Evolutionary conservation across 805 yeast genomes (phyloP).

Genomic region (Pichia ethanolica): DNA sequence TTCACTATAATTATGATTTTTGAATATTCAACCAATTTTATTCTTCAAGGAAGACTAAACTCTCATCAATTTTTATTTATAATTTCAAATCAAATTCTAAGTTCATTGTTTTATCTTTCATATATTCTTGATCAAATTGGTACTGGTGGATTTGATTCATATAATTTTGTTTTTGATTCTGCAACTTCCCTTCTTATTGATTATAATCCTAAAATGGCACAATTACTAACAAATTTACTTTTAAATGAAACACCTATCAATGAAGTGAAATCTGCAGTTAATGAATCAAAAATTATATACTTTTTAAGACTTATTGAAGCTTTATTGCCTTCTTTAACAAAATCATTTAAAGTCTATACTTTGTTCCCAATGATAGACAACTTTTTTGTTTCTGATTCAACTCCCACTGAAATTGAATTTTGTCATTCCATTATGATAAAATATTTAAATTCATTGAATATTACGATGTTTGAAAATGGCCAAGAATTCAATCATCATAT

Average conservation of each 20-base stretch:
- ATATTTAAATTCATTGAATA: slow-evolving; percentile 17
- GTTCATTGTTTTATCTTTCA: slow-evolving; percentile 35
- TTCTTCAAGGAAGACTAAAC: slow-evolving; percentile 24
- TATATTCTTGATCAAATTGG: slow-evolving; percentile 49
- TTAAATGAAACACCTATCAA: slow-evolving; percentile 11
- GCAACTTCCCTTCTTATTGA: slow-evolving; percentile 14
- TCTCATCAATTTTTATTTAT: background rate
- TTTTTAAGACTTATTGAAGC: slow-evolving; percentile 42
- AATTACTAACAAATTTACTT: slow-evolving; percentile 14
- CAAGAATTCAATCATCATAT: background rate
- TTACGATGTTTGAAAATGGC: background rate
- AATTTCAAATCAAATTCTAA: slow-evolving; percentile 18
- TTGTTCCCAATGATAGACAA: slow-evolving; percentile 21
- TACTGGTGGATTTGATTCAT: slow-evolving; percentile 57
- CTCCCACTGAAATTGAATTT: slow-evolving; percentile 41
- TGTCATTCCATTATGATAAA: slow-evolving; percentile 53
- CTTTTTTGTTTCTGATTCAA: slow-evolving; percentile 15
- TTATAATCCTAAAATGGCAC: slow-evolving; percentile 21
- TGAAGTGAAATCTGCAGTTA: slow-evolving; percentile 26
- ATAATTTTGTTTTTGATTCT: slow-evolving; percentile 50
- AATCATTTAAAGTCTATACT: slow-evolving; percentile 24
- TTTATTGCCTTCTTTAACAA: slow-evolving; percentile 29
- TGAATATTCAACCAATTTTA: slow-evolving; percentile 33
- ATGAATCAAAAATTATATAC: slow-evolving; percentile 36
- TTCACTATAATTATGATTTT: slow-evolving; percentile 44